Evolutionary conservation across 176 grass and related monocot genomes (phyloP), one percentile per base, ranked within the genome.

Genomic region (Oryza glumipatula): DNA sequence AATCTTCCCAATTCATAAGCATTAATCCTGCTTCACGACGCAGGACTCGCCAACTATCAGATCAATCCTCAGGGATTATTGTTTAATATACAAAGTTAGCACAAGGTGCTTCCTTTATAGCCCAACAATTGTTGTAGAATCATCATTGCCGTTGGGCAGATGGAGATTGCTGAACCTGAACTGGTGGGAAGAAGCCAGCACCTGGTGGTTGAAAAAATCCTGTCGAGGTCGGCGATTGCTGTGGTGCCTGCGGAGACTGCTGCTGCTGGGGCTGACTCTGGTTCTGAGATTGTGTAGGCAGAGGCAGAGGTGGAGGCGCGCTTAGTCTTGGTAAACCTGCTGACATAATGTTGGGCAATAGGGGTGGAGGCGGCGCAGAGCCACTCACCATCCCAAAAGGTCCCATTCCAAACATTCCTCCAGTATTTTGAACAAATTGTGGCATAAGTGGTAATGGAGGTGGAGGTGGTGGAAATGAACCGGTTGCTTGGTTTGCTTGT

Each of bases 131-230:
- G 54, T 9, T 28, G 28, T 17, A 39, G 9, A 78, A 80, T 92
- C 79, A 77, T 92, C 76, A 95, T 76, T 99, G 91, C 61, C 86
- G 90, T 83, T 94, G 94, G 67, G 69, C 86, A 36, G 91, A 88
- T 10, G 96, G 96, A 67, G 91, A 80, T 45, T 89, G 83, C 82
- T 96, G 96, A 38, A 92, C 43, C 86, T 94, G 96, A 47, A 90
- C 76, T 7, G 90, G 89, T 6, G 91, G 88, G 52, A 93, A 96
- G 78, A 94, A 99, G 47, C 90, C 91, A 71, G 87, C 65, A 38
- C 89, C 84, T 47, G 94, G 85, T 52, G 86, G 67, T 28, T 80
- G 90, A 76, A 94, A 94, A 46, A 99, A 99, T 38, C 91, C 91
- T 30, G 81, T 23, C 64, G 92, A 79, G 41, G 80, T 84, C 14